Base-by-base conservation (phyloP, 331 rosid species). In the Erythrophleum ivorense region DNA sequence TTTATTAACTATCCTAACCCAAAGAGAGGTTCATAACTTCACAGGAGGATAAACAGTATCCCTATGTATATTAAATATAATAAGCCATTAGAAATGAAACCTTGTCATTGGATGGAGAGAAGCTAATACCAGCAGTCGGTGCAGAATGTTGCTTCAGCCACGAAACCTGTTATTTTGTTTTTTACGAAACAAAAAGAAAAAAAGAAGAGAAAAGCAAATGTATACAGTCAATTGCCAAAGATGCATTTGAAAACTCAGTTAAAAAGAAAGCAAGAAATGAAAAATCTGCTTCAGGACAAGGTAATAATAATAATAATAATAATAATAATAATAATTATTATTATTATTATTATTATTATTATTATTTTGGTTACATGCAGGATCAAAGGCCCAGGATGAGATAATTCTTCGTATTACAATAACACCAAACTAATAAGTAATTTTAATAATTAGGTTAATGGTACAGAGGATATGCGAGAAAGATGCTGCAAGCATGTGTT, bases 61-160 rank as follows among this genome's bases (percentile, higher is more conserved):
- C 46, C 19, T 60, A 31, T 24, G 59, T 49, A 78, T 52, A 58
- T 49, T 62, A 71, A 85, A 65, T 78, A 70, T 50, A 71, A 84
- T 71, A 66, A 77, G 71, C 46, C 77, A 79, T 71, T 38, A 79
- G 80, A 16, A 80, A 84, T 38, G 72, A 79, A 77, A 96, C 99
- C 99, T 96, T 96, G 89, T 96, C 99, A 82, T 89, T 96, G 84
- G 98, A 90, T 58, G 98, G 97, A 75, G 98, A 96, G 90, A 96
- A 94, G 90, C 98, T 85, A 89, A 94, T 85, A 81, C 97, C 99
- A 82, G 98, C 98, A 82, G 97, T 89, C 63, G 99, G 99, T 38
- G 99, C 99, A 70, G 98, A 94, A 87, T 96, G 99, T 86, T 94
- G 99, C 89, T 94, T 96, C 89, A 83, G 82, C 99, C 99, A 96